Evolutionary conservation across 192 early-diverging fungal genomes (phyloP), one percentile per base, ranked within the genome.

Genomic region (Jimgerdemannia lactiflua): DNA sequence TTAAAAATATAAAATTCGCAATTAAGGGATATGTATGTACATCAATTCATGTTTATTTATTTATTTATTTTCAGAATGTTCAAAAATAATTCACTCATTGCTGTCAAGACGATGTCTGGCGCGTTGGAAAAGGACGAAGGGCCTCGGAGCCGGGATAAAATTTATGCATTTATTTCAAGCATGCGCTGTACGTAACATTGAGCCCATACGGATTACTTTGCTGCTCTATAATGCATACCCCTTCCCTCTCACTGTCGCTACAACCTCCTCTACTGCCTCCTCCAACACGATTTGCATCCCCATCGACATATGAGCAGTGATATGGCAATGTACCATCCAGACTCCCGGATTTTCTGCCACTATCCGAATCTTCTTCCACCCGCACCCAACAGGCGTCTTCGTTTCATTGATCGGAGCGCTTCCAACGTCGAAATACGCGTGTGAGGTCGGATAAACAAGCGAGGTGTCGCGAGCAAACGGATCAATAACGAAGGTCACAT

Each of bases 321-420:
- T 91, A 76, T 95, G 96, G 83, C 96, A 97, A 83, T 96, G 95
- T 86, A 95, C 88, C 69, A 93, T 79, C 93, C 92, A 95, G 10
- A 87, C 85, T 65, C 94, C 94, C 10, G 93, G 92, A 81, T 95
- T 95, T 78, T 95, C 90, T 8, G 93, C 91, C 41, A 85, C 71
- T 84, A 94, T 94, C 42, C 94, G 87, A 75, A 97, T 77, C 6
- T 59, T 59, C 49, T 59, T 59, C 49, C 49, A 59, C 49, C 49
- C 49, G 49, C 49, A 59, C 49, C 14, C 49, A 6, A 14, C 49
- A 10, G 49, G 49, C 8, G 6, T 59, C 2, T 59, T 14, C 49
- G 49, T 59, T 6, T 59, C 14, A 59, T 59, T 29, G 29, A 29
- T 1, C 29, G 29, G 29, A 29, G 29, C 29, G 29, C 29, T 29